Conservation (phyloP, 2,329 filamentous ascomycete genomes). For the Colletotrichum sp. region DNA sequence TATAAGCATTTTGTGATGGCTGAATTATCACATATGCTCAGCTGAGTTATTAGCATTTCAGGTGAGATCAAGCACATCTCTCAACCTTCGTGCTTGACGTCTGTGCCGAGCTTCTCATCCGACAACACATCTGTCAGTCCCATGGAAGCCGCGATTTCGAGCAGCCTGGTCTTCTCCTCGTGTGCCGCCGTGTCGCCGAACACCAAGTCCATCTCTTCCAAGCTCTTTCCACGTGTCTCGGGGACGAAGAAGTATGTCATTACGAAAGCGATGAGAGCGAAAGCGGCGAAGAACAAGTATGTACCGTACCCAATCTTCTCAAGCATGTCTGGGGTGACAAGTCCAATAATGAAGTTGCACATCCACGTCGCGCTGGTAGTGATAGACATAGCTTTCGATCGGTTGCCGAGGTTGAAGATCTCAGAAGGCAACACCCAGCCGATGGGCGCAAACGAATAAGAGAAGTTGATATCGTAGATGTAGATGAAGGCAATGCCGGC, state of each 20-base stretch:
- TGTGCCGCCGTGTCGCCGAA: conserved; percentile 36
- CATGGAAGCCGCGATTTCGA: conserved; percentile 28
- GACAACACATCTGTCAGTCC: conserved; percentile 24
- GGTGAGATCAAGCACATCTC: neutral
- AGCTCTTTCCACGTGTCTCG: conserved; percentile 59
- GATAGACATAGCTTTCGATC: conserved; percentile 65
- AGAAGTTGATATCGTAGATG: conserved; percentile 52
- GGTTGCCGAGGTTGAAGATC: conserved; percentile 62
- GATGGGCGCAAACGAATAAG: conserved; percentile 44
- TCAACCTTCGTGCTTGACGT: neutral
- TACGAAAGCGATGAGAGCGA: conserved; percentile 49
- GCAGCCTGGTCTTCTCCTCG: conserved; percentile 35
- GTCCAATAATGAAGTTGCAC: conserved; percentile 43
- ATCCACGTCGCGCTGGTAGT: conserved; percentile 64
- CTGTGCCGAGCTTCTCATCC: conserved; percentile 14
- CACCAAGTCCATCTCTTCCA: conserved; percentile 61
- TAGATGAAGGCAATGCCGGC: conserved; percentile 62
- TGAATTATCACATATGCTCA: neutral
- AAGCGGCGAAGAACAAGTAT: conserved; percentile 65
- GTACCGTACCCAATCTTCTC: conserved; percentile 55
- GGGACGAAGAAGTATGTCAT: conserved; percentile 62
- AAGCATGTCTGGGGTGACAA: conserved; percentile 60
- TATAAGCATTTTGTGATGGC: neutral
- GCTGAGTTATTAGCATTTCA: neutral
- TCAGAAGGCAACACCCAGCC: conserved; percentile 63